phyloP scores from a whole-genome alignment of 352 stramenopile species.

The Phytopythium mirpurense region DNA sequence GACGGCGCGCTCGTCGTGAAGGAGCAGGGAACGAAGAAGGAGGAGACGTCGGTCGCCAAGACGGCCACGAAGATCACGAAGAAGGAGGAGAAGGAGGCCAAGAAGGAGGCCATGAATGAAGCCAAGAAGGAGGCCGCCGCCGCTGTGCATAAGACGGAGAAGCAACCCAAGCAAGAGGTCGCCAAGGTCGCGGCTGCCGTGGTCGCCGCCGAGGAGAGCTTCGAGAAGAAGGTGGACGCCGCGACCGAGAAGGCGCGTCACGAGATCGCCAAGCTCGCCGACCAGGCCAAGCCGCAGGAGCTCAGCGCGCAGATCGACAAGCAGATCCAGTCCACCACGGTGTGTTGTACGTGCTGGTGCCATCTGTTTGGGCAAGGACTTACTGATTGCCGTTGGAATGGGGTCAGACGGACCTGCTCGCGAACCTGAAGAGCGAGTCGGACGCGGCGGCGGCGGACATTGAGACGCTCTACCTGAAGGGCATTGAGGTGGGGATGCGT shows the following conservation, averaged over 20 bases:
- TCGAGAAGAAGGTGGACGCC: slow-evolving; percentile 64
- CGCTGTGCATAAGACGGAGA: slow-evolving; percentile 27
- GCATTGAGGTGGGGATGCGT: slow-evolving; percentile 52
- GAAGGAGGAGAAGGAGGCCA: slow-evolving; percentile 16
- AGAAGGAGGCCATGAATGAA: slow-evolving; percentile 14
- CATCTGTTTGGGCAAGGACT: too few species aligned
- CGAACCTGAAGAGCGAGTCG: slow-evolving; percentile 55
- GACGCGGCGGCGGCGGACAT: slow-evolving; percentile 50
- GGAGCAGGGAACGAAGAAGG: slow-evolving; percentile 14
- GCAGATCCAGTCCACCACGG: slow-evolving; percentile 64
- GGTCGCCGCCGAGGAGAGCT: slow-evolving; percentile 18
- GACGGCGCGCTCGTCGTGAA: slow-evolving; percentile 20
- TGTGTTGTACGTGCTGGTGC: slow-evolving; percentile 10
- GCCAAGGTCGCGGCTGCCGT: slow-evolving; percentile 25
- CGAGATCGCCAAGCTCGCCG: slow-evolving; percentile 52
- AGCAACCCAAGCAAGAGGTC: slow-evolving; percentile 23
- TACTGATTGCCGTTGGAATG: too few species aligned
- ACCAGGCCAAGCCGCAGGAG: slow-evolving; percentile 37
- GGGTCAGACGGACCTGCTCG: slow-evolving; percentile 52
- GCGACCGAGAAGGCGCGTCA: slow-evolving; percentile 51
- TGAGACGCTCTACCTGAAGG: slow-evolving; percentile 73
- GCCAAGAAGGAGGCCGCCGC: slow-evolving; percentile 20
- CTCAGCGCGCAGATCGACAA: slow-evolving; percentile 47
- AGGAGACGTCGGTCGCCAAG: slow-evolving; percentile 13
- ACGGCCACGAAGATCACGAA: slow-evolving; percentile 16